These are phyloP conservation scores for Fusarium sp. DNA, from an alignment of 2,329 filamentous ascomycete genomes.

Conservation along the genomic window DNA sequence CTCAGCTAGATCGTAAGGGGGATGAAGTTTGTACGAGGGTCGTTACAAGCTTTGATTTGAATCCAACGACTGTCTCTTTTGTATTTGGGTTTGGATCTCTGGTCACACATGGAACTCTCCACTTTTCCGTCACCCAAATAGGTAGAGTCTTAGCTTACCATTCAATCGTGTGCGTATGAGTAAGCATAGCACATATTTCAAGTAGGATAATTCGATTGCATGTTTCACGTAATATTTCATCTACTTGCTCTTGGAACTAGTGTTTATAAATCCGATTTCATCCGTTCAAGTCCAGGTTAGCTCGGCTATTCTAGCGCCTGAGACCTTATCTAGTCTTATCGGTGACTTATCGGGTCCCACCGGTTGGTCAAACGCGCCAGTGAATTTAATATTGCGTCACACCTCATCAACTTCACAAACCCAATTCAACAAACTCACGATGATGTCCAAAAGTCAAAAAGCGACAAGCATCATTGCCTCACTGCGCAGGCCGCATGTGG, in stretches of 20 bases:
- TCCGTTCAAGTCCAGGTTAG: neutral
- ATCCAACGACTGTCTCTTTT: too few relatives aligned
- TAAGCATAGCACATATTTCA: too few relatives aligned
- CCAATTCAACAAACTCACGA: constrained; percentile 15
- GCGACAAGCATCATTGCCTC: constrained; percentile 13
- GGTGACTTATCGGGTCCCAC: constrained; percentile 7
- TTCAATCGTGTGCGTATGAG: too few relatives aligned
- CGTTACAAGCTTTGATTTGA: too few relatives aligned
- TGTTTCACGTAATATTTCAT: neutral
- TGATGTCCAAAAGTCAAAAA: constrained; percentile 22
- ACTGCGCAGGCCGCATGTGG: neutral
- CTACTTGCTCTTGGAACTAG: neutral
- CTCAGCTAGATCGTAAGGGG: too few relatives aligned
- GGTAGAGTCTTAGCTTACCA: too few relatives aligned
- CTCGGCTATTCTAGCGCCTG: neutral
- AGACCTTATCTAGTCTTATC: constrained; percentile 1
- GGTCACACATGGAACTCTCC: too few relatives aligned
- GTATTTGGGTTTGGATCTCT: too few relatives aligned
- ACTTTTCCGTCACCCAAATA: too few relatives aligned
- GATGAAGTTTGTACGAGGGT: too few relatives aligned
- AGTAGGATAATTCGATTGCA: too few relatives aligned
- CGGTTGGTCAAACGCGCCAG: constrained; percentile 8
- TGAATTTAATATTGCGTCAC: constrained; percentile 27
- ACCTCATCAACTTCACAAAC: constrained; percentile 3
- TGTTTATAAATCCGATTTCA: constrained; percentile 12